phyloP scores from a whole-genome alignment of 2,329 filamentous ascomycete genomes.

The Exophiala dermatitidis region DNA sequence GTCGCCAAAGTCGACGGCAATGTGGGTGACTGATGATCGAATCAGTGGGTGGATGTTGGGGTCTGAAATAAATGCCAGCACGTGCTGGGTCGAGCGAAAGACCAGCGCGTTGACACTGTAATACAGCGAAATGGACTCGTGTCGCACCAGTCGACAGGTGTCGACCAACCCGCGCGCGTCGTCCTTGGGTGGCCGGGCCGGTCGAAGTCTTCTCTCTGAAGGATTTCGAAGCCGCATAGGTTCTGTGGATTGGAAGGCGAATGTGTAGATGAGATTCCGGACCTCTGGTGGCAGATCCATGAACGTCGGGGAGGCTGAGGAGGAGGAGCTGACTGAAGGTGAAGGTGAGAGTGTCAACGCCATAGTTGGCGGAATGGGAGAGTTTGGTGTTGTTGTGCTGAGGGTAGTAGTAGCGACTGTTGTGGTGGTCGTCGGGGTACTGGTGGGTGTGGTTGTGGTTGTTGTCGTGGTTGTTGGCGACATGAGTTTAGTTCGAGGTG shows the following conservation, averaged over 20 bases:
- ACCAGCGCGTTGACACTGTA: conserved; percentile 21
- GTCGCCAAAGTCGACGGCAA: conserved; percentile 24
- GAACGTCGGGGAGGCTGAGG: conserved; percentile 12
- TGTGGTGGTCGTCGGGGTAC: background rate
- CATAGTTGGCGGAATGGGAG: background rate
- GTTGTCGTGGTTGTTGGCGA: background rate
- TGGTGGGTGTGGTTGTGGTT: background rate
- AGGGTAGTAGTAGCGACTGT: background rate
- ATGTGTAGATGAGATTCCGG: conserved; percentile 21
- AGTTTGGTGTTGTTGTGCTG: background rate
- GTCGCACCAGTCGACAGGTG: conserved; percentile 14
- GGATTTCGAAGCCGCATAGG: conserved; percentile 17
- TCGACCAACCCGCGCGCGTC: conserved; percentile 20
- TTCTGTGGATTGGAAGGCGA: conserved; percentile 13
- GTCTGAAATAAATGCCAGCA: conserved; percentile 19
- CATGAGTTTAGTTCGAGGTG: background rate
- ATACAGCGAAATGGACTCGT: conserved; percentile 20
- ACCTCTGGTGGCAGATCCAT: conserved; percentile 21
- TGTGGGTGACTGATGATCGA: conserved; percentile 14
- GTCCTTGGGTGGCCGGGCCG: conserved; percentile 18
- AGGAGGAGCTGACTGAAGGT: background rate
- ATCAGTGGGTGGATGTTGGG: conserved; percentile 17
- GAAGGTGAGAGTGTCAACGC: background rate
- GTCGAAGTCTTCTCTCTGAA: conserved; percentile 18
- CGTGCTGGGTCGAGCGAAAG: conserved; percentile 17